Evolutionary conservation across 1,284 basidiomycete species (phyloP), one percentile per base, ranked within the genome.

Genomic region (Tylopilus sp.): DNA sequence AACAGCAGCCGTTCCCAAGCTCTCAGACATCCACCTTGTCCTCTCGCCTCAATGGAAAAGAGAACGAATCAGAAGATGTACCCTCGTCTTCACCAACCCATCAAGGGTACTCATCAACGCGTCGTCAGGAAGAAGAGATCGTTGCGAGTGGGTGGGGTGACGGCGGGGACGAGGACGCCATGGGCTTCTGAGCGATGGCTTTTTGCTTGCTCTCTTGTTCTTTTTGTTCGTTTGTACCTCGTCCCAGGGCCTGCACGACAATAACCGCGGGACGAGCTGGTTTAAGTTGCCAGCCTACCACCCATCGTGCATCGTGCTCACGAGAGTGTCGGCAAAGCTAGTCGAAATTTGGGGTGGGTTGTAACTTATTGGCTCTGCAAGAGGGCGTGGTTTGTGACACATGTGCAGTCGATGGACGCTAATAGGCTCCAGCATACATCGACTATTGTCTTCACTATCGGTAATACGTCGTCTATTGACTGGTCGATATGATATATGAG

Each of bases 141-240:
- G 70, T 76, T 30, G 77, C 75, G 1, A 76, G 76, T 54, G 79
- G 81, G 25, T 83, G 82, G 80, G 82, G 81, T 39, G 81, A 80
- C 39, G 79, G 73, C 36, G 78, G 71, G 35, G 79, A 78, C 48
- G 82, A 82, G 55, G 81, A 84, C 59, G 80, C 77, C 40, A 84
- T 84, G 77, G 80, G 81, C 21, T 63, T 63, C 40, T 66, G 49
- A 65, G 25, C 26, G 31, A 31, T 26, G 21, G 31, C 35, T 44
- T 23, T 41, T 25, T 26, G 19, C 25, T 37, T 50, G 33, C 41
- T 48, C 26, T 41, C 21, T 47, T 36, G 34, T 48, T 52, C 13
- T 43, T 41, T 13, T 45, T 55, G 23, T 47, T 51, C 36, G 31
- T 51, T 47, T 59, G 59, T 61, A 54, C 33, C 37, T 43, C 48